Evolutionary conservation across 495 filamentous ascomycete genomes (phyloP).

Genomic region (Trichodelitschia bisporula): DNA sequence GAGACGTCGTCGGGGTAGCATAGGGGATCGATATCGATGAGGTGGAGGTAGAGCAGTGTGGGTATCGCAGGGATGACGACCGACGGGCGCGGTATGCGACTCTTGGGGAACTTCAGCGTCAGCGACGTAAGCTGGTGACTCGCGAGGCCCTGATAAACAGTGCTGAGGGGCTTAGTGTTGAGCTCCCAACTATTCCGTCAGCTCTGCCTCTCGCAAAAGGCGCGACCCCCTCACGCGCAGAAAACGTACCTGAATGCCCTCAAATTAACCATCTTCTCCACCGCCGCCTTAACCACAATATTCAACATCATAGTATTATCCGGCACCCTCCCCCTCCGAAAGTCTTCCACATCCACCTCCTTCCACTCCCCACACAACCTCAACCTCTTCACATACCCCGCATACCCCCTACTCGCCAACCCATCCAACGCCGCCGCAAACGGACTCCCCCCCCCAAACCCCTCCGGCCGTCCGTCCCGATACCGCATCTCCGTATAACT

Average conservation of each 20-base stretch:
- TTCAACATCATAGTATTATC: slow-evolving; percentile 41
- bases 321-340: slow-evolving; percentile 31
- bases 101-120: slow-evolving; percentile 29
- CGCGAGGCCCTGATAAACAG: slow-evolving; percentile 28
- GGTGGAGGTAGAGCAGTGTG: slow-evolving; percentile 24
- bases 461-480: slow-evolving; percentile 30
- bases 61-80: slow-evolving; percentile 31
- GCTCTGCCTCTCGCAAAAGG: background rate
- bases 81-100: slow-evolving; percentile 31
- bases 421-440: slow-evolving; percentile 39
- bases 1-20: slow-evolving; percentile 42
- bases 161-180: slow-evolving; percentile 35
- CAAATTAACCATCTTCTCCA: slow-evolving; percentile 31
- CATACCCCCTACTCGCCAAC: slow-evolving; percentile 28
- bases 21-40: slow-evolving; percentile 35
- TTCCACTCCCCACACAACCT: slow-evolving; percentile 31
- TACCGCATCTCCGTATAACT: slow-evolving; percentile 38
- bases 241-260: slow-evolving; percentile 22
- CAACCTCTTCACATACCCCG: slow-evolving; percentile 26
- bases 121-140: slow-evolving; percentile 25
- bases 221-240: background rate
- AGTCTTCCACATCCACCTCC: slow-evolving; percentile 30
- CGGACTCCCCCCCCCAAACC: slow-evolving; percentile 33
- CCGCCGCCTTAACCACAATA: slow-evolving; percentile 28
- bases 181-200: slow-evolving; percentile 29